These are phyloP conservation scores for Cystobasidiaceae sp. DNA, from an alignment of 1,284 basidiomycete species.

Conservation along the genomic window DNA sequence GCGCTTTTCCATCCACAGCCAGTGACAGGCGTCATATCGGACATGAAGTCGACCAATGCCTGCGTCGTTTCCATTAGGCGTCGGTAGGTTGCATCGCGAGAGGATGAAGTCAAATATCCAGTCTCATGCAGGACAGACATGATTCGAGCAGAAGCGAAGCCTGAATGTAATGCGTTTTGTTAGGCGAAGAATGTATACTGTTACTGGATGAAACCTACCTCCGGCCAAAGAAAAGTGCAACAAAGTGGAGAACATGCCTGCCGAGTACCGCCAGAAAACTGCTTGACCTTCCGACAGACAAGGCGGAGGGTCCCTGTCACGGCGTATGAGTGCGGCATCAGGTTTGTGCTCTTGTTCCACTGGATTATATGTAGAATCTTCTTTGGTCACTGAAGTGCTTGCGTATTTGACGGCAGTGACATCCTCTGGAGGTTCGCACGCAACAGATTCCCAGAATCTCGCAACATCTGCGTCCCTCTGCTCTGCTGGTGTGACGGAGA, in stretches of 20 bases:
- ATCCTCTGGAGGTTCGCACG: conserved; percentile 28
- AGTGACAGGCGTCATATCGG: conserved; percentile 36
- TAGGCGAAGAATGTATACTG: background rate
- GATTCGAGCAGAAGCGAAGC: conserved; percentile 34
- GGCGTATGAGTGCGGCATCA: conserved; percentile 7
- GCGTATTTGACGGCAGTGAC: background rate
- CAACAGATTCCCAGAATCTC: conserved; percentile 36
- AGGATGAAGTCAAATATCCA: conserved; percentile 36
- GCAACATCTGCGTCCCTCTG: conserved; percentile 18
- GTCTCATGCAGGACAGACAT: conserved; percentile 38
- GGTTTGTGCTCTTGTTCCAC: background rate
- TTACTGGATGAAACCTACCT: background rate
- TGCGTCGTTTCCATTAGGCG: conserved; percentile 38
- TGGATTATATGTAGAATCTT: background rate
- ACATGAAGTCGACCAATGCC: conserved; percentile 35
- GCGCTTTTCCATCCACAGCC: conserved; percentile 38
- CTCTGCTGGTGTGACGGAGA: conserved; percentile 14
- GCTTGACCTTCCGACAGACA: conserved; percentile 36
- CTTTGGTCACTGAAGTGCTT: background rate
- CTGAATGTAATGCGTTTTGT: background rate
- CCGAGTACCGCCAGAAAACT: conserved; percentile 39
- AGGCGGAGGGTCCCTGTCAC: conserved; percentile 5
- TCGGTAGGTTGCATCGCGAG: conserved; percentile 38
- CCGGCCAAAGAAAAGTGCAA: conserved; percentile 41
- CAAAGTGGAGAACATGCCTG: conserved; percentile 35